Evolutionary conservation across 2,329 filamentous ascomycete species (phyloP), one percentile per base, ranked within the genome.

Genomic region (Colletotrichum falcatum): DNA sequence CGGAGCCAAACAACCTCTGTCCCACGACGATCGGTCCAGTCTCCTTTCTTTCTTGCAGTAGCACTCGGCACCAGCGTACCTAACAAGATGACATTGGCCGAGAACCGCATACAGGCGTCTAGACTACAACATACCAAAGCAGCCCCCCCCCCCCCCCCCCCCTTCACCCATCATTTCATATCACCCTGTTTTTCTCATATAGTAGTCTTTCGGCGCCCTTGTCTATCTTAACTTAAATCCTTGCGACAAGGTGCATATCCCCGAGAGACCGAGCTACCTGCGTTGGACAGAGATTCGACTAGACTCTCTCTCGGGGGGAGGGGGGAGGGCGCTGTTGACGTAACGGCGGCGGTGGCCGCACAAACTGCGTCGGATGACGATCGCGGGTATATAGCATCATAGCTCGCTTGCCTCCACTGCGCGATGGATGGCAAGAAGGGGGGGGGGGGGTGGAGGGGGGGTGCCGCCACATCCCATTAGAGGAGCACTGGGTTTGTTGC

Each of bases 301-400:
- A 51, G 16, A 5, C 14, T 14, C 26, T 53, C 20, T 37, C 51
- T n/a, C 9, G 28, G 42, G 42, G 42, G 5, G 42, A 20, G 3
- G 20, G 8, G 20, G 42, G 44, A 12, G 44, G 33, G 18, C 12
- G n/a, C 33, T 12, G 23, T 33, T 16, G 28, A 39, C 53, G 35
- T 35, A 56, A 33, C 33, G 35, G 44, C 28, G 30, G n/a, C 48
- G 58, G 20, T 37, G 18, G 5, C 16, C 12, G 30, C 18, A 28
- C 16, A 23, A 37, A n/a, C n/a, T 14, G 55, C 63, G 66, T 70
- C 33, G 46, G 63, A 66, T 44, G 63, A 66, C 35, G 63, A 70
- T 70, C 63, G 35, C 56, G 44, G 35, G 48, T 18, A 39, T 18
- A 39, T 58, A 58, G 28, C 61, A 59, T 39, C 39, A 39, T 44